Conservation (phyloP, 2,329 filamentous ascomycete species). For the Lithohypha guttulata region DNA sequence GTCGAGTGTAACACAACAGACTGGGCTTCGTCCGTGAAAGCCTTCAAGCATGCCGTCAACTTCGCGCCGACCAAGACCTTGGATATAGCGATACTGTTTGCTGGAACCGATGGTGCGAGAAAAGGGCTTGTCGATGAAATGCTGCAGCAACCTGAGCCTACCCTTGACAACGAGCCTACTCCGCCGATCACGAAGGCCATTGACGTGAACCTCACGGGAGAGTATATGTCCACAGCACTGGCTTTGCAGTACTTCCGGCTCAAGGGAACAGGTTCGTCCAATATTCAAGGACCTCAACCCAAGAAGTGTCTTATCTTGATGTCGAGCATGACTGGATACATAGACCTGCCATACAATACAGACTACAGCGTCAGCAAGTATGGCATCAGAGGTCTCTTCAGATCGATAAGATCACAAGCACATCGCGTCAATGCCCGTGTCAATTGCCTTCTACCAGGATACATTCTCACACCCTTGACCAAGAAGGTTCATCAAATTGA, state of each 20-base stretch:
- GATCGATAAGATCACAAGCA: constrained; percentile 27
- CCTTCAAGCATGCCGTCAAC: constrained; percentile 50
- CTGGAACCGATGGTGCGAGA: constrained; percentile 20
- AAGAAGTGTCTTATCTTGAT: constrained; percentile 10
- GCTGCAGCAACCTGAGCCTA: constrained; percentile 8
- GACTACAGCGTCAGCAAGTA: constrained; percentile 37
- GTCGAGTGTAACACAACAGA: constrained; percentile 54
- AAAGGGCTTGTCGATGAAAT: constrained; percentile 11
- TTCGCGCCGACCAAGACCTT: constrained; percentile 35
- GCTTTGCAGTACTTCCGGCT: constrained; percentile 9
- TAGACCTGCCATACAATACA: constrained; percentile 27
- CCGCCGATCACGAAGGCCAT: constrained; percentile 8
- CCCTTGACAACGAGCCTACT: neutral
- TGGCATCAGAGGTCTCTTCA: constrained; percentile 36
- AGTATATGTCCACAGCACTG: neutral
- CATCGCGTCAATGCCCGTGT: too few species aligned
- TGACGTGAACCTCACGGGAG: constrained; percentile 3
- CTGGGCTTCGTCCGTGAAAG: constrained; percentile 52
- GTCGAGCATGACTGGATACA: constrained; percentile 13
- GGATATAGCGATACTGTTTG: constrained; percentile 22
- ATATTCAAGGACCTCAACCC: neutral
- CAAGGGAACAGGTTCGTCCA: neutral
- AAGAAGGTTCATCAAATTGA: too few species aligned
- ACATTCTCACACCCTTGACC: too few species aligned
- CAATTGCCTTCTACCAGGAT: too few species aligned